Evolutionary conservation across 371 early-diverging fungal genomes (phyloP).

Genomic region (Haplosporangium sp.): DNA sequence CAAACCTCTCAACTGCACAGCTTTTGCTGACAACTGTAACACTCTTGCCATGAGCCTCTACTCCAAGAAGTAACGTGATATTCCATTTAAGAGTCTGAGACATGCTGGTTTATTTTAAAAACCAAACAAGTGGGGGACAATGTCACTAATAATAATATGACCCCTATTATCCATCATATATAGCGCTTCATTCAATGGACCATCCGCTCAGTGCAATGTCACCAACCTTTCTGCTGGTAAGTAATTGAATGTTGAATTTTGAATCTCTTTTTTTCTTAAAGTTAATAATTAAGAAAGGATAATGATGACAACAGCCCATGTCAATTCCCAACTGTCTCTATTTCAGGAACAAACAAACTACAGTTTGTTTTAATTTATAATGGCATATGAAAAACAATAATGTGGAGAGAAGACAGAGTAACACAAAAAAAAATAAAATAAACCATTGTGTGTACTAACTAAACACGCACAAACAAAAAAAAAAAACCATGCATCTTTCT

Average conservation of each 20-base stretch:
- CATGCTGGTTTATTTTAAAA: neutral
- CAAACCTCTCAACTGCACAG: slow-evolving; percentile 48
- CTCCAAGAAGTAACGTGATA: slow-evolving; percentile 1
- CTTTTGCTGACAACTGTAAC: slow-evolving; percentile 13
- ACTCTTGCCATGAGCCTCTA: slow-evolving; percentile 1
- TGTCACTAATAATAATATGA: too few species aligned
- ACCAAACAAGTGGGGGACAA: neutral
- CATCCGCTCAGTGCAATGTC: neutral
- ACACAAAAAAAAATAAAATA: too few species aligned
- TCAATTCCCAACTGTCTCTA: too few species aligned
- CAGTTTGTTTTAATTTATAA: too few species aligned
- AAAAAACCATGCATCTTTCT: neutral
- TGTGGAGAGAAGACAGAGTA: too few species aligned
- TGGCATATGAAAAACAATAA: neutral
- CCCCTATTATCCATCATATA: neutral
- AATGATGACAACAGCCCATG: neutral
- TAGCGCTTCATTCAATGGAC: neutral
- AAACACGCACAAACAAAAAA: too few species aligned
- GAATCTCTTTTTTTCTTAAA: too few species aligned
- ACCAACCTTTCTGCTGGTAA: neutral
- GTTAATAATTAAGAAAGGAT: too few species aligned
- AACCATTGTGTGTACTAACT: too few species aligned
- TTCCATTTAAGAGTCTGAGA: neutral
- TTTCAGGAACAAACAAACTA: slow-evolving; percentile 6
- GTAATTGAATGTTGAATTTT: neutral